Percentiles rank a stretch among this genome's conserved stretches.
Evolutionary conservation across 202 grass and related monocot species (phyloP).

Genomic region (Panicum hallii): DNA sequence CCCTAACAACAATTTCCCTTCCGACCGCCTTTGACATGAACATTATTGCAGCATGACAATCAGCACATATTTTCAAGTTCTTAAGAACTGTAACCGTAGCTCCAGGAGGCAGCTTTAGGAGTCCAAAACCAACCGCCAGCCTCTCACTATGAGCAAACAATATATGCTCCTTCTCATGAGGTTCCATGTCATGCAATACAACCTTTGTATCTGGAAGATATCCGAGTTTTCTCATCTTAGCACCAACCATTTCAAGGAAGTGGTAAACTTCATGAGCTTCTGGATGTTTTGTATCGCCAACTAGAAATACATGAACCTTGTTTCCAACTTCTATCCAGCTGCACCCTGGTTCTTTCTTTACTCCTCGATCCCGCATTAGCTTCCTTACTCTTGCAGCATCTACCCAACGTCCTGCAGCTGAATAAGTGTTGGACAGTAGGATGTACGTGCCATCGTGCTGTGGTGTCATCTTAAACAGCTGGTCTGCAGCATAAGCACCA

Average conservation of each 20-base stretch:
- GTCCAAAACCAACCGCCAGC: constrained; percentile 81
- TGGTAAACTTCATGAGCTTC: constrained; percentile 63
- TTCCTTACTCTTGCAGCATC: constrained; percentile 86
- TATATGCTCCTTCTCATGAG: constrained; percentile 70
- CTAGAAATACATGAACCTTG: constrained; percentile 81
- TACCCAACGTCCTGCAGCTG: constrained; percentile 72
- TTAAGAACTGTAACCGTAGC: constrained; percentile 86
- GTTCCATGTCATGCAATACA: constrained; percentile 76
- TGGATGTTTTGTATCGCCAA: constrained; percentile 77
- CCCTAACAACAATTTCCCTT: constrained; percentile 84
- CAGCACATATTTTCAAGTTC: constrained; percentile 88
- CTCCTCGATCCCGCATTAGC: constrained; percentile 89
- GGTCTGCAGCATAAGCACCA: constrained; percentile 66
- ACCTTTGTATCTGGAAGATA: constrained; percentile 82
- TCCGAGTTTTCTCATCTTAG: constrained; percentile 88
- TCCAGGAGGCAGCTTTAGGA: constrained; percentile 73
- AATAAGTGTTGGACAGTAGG: constrained; percentile 87
- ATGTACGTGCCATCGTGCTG: constrained; percentile 87
- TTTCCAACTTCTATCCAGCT: constrained; percentile 93
- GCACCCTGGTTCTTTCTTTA: constrained; percentile 96
- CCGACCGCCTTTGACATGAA: constrained; percentile 80
- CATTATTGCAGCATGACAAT: constrained; percentile 87
- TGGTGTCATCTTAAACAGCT: constrained; percentile 73
- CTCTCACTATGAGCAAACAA: constrained; percentile 86
- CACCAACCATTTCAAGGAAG: constrained; percentile 75